These are phyloP conservation scores for Westerdykella sp. DNA, from an alignment of 2,329 filamentous ascomycete genomes.

Conservation along the genomic window DNA sequence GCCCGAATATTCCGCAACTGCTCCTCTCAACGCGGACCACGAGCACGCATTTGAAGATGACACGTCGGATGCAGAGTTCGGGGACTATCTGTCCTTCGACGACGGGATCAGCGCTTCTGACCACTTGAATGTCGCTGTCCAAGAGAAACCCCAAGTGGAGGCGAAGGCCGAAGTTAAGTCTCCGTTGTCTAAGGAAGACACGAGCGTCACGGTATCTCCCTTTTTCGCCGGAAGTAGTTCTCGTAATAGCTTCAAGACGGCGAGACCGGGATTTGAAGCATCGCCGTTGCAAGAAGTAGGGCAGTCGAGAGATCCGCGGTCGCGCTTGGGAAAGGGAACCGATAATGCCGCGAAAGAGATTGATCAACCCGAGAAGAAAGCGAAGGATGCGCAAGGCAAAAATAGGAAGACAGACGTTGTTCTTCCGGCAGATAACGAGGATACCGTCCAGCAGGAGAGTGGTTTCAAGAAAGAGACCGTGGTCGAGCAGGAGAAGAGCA, in stretches of 20 bases:
- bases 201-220: neutral
- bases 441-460: neutral
- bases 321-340: too few species aligned
- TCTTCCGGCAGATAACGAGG: neutral
- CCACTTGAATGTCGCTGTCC: too few species aligned
- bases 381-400: constrained; percentile 1
- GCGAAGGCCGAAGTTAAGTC: neutral
- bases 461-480: neutral
- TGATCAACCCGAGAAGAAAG: neutral
- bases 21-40: constrained; percentile 12
- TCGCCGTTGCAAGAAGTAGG: too few species aligned
- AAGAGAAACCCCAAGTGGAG: neutral
- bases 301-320: too few species aligned
- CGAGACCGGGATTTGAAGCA: neutral
- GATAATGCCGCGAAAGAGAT: neutral
- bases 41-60: neutral
- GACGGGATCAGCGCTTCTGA: too few species aligned
- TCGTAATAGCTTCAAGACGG: neutral
- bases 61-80: neutral
- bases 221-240: neutral
- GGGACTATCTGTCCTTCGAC: too few species aligned
- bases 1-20: constrained; percentile 10
- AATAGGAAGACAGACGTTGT: neutral
- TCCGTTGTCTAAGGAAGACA: neutral
- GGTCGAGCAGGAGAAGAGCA: constrained; percentile 1